These are phyloP conservation scores for Calvatia gigantea DNA, from an alignment of 768 basidiomycete genomes.

Conservation along the genomic window DNA sequence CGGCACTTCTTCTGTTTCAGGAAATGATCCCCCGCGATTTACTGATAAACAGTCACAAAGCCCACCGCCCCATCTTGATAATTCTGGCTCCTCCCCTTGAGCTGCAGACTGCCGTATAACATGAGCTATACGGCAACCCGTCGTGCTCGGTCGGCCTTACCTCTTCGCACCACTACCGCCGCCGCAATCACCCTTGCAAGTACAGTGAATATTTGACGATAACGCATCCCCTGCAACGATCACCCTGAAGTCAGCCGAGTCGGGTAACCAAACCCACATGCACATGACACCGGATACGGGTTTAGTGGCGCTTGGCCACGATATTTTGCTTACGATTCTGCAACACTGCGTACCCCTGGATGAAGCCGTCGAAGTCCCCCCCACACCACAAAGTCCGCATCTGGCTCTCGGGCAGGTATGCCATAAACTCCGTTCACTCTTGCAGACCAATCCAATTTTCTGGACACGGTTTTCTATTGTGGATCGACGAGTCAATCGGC, in stretches of 20 bases:
- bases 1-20: slow-evolving; percentile 5
- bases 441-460: background rate
- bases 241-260: background rate
- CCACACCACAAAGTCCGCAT: background rate
- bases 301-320: background rate
- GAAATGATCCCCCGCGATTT: slow-evolving; percentile 4
- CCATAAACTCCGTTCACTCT: background rate
- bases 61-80: slow-evolving; percentile 1
- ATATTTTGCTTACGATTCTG: slow-evolving; percentile 2
- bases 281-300: background rate
- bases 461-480: slow-evolving; percentile 6
- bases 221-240: background rate
- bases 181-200: background rate
- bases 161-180: background rate
- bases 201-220: background rate
- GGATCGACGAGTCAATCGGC: background rate
- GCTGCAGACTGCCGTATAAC: background rate
- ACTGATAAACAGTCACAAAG: slow-evolving; percentile 1
- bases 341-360: background rate
- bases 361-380: slow-evolving; percentile 1
- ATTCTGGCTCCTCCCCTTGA: background rate
- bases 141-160: background rate
- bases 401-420: slow-evolving; percentile 5
- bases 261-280: background rate
- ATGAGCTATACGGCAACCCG: background rate